Base-by-base conservation (phyloP, 176 grass and related monocot species). In the Triticum urartu region DNA sequence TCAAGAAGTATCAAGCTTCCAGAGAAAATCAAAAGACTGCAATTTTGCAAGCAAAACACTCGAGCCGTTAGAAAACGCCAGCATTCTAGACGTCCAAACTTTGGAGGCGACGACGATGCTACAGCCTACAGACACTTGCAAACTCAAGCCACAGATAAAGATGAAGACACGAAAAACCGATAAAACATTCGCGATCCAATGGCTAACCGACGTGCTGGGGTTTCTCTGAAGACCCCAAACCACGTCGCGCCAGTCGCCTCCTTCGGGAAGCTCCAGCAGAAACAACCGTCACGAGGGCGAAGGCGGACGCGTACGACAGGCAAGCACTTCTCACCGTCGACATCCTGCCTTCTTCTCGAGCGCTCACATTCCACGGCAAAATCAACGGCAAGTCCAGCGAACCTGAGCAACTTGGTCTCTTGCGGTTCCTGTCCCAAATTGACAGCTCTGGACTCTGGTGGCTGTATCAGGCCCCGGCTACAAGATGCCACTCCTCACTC, bases 271-370 rank as follows among this genome's bases (percentile, higher is more conserved):
- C 50, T 18, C 50, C 50, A 18, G 50, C 50, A 7, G 50, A 54
- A 54, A 54, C 0, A 54, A 54, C 50, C 50, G 15, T 6, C 1
- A 1, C 48, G 48, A 52, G 48, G 18, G 48, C 48, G 1, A 52
- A 52, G 14, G 48, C 5, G 14, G 0, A 1, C 4, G 13, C 47
- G 4, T 52, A 9, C 26, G 85, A 87, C 83, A 81, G 36, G 48
- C 61, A 18, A 42, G 73, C 70, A 48, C 18, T 24, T 52, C 11
- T 86, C 79, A 59, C 80, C 34, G 7, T 32, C 80, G 36, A 87
- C 89, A 21, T 84, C 75, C 60, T 60, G 21, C 85, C 85, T 70
- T 59, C 68, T 68, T 87, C 68, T 6, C 45, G 1, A 42, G 75
- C 36, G 26, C 21, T 74, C 60, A 35, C 20, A 79, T 67, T 36